These are phyloP conservation scores for Mucor velutinosus DNA, from an alignment of 371 early-diverging fungal genomes.

Conservation along the genomic window DNA sequence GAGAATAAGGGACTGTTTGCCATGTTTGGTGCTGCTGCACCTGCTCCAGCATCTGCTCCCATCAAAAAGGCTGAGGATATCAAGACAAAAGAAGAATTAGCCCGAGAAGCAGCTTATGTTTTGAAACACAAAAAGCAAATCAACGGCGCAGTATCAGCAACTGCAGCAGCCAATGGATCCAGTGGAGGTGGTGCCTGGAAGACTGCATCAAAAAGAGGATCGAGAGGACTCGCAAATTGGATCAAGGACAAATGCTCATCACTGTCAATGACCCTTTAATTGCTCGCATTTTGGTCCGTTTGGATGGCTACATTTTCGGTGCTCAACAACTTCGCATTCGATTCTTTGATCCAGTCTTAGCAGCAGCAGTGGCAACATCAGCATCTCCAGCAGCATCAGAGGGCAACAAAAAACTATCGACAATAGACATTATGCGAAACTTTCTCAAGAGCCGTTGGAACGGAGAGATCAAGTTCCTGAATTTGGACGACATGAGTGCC, in stretches of 20 bases:
- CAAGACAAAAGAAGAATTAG: conserved; percentile 18
- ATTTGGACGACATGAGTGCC: conserved; percentile 52
- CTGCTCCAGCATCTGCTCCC: not conserved
- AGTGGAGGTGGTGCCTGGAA: conserved; percentile 34
- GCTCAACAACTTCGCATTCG: conserved; percentile 32
- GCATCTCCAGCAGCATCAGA: not conserved
- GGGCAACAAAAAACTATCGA: conserved; percentile 25
- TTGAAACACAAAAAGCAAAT: not conserved
- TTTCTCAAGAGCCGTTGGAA: conserved; percentile 57
- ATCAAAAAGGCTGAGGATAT: conserved; percentile 11
- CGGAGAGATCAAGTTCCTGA: conserved; percentile 41
- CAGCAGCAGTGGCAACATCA: conserved; percentile 16
- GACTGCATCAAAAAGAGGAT: conserved; percentile 12
- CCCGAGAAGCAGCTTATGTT: conserved; percentile 14
- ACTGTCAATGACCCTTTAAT: conserved; percentile 37
- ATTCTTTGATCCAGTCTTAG: conserved; percentile 18
- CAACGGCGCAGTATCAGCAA: not conserved
- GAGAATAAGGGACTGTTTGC: conserved; percentile 32
- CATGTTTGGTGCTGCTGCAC: conserved; percentile 35
- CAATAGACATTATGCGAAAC: conserved; percentile 43
- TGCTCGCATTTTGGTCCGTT: conserved; percentile 40
- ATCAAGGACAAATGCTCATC: conserved; percentile 35
- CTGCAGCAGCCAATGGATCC: not conserved
- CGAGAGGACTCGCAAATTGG: conserved; percentile 24
- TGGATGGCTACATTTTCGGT: conserved; percentile 51